A percentile compares a stretch with the other conserved stretches of the same genome.
These are phyloP conservation scores for Osmanthus fragrans DNA, from an alignment of 257 asterid genomes.

Conservation along the genomic window DNA sequence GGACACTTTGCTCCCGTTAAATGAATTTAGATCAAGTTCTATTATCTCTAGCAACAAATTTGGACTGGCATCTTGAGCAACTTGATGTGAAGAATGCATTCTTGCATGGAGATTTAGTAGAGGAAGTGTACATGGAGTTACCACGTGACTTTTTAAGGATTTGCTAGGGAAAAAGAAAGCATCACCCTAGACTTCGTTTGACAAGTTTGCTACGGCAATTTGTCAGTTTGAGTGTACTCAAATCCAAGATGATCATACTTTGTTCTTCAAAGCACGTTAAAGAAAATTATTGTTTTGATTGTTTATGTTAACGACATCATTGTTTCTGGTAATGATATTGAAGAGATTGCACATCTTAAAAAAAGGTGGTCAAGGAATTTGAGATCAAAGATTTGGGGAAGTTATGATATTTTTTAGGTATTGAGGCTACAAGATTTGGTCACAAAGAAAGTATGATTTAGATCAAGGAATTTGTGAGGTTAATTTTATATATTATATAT, in stretches of 20 bases:
- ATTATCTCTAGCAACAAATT: neutral
- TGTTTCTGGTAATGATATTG: neutral
- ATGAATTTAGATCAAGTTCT: neutral
- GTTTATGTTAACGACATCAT: neutral
- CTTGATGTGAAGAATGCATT: neutral
- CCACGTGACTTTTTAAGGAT: neutral
- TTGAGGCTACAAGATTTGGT: neutral
- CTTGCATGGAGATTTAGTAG: neutral
- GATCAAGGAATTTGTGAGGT: too few relatives aligned
- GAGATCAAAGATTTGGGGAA: neutral
- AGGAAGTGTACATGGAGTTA: neutral
- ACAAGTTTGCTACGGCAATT: neutral
- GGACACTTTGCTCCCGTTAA: neutral
- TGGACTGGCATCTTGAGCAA: neutral
- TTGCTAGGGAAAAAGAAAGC: neutral
- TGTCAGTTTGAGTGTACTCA: neutral
- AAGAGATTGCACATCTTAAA: neutral
- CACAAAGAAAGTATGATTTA: too few relatives aligned
- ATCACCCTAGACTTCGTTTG: neutral
- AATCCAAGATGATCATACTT: neutral
- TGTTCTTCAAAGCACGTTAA: neutral
- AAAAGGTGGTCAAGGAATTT: neutral
- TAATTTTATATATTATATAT: too few relatives aligned
- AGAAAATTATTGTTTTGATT: neutral
- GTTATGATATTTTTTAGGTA: neutral